Evolutionary conservation across 352 stramenopile genomes (phyloP).

Genomic region (Pythium dissotocum): DNA sequence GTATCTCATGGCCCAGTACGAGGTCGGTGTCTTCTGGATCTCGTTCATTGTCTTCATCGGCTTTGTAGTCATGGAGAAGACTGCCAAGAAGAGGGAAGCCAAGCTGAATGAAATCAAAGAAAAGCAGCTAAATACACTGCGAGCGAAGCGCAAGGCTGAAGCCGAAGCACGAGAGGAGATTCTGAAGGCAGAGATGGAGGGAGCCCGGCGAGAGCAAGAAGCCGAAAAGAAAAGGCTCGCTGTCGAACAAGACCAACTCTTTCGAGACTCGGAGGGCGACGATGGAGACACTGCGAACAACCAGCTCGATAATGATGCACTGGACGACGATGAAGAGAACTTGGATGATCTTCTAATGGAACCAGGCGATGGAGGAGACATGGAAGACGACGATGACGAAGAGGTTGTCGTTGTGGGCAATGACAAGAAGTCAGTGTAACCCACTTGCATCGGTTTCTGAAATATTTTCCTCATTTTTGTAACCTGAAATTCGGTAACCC

Average conservation of each 20-base stretch:
- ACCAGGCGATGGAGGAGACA: constrained; percentile 15
- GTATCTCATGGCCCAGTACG: constrained; percentile 71
- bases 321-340: constrained; percentile 20
- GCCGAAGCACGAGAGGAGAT: constrained; percentile 36
- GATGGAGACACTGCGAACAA: constrained; percentile 25
- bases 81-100: constrained; percentile 22
- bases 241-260: constrained; percentile 46
- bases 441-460: constrained; percentile 1
- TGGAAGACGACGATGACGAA: constrained; percentile 34
- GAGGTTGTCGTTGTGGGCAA: constrained; percentile 9
- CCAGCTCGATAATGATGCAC: constrained; percentile 16
- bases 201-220: constrained; percentile 42
- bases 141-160: constrained; percentile 34
- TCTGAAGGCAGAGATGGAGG: constrained; percentile 36
- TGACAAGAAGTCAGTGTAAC: constrained; percentile 17
- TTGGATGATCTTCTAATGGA: constrained; percentile 24
- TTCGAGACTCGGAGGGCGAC: constrained; percentile 36
- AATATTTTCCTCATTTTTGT: neutral
- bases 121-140: constrained; percentile 41
- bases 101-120: constrained; percentile 31
- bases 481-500: neutral
- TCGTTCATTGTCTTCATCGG: constrained; percentile 43
- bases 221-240: constrained; percentile 40
- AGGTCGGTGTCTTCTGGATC: constrained; percentile 70
- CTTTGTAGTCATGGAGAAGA: constrained; percentile 61